Percentiles rank a stretch among this genome's conserved stretches.
phyloP scores from a whole-genome alignment of 116 monocot genomes.

The Trichopus zeylanicus region DNA sequence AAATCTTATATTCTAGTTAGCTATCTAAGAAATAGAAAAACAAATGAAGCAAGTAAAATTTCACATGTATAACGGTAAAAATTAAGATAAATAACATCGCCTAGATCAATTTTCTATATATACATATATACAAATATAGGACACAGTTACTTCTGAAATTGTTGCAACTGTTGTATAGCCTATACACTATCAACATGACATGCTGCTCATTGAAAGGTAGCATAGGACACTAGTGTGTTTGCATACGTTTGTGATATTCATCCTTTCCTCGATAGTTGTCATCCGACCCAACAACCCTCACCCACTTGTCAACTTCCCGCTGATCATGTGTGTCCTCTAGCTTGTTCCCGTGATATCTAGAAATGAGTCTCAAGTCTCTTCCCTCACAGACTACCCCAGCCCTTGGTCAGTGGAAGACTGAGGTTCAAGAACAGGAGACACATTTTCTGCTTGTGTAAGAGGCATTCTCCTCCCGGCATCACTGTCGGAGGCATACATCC shows the following conservation, averaged over 20 bases:
- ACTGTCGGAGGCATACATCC: conserved; percentile 22
- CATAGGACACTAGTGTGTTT: conserved; percentile 10
- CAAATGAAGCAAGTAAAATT: no score
- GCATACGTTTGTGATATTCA: conserved; percentile 16
- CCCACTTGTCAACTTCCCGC: conserved; percentile 34
- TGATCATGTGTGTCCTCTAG: conserved; percentile 17
- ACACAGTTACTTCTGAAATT: no score
- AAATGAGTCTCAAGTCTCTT: conserved; percentile 24
- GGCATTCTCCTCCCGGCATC: conserved; percentile 15
- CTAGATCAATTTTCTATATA: no score
- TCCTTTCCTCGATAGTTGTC: conserved; percentile 16
- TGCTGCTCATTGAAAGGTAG: neutral
- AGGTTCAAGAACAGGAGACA: no score
- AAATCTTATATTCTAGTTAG: no score
- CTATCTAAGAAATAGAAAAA: no score
- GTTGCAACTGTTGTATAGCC: no score
- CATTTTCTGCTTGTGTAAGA: conserved; percentile 17
- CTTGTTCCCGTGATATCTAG: conserved; percentile 7
- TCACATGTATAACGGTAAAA: no score
- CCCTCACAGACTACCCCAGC: conserved; percentile 20
- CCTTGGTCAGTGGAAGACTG: no score
- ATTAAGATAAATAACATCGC: no score
- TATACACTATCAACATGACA: no score
- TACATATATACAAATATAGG: no score
- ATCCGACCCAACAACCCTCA: conserved; percentile 34